Percentiles rank a stretch among this genome's conserved stretches.
These are phyloP conservation scores for Pontederia crassipes DNA, from an alignment of 176 grass and related monocot genomes.

Conservation along the genomic window DNA sequence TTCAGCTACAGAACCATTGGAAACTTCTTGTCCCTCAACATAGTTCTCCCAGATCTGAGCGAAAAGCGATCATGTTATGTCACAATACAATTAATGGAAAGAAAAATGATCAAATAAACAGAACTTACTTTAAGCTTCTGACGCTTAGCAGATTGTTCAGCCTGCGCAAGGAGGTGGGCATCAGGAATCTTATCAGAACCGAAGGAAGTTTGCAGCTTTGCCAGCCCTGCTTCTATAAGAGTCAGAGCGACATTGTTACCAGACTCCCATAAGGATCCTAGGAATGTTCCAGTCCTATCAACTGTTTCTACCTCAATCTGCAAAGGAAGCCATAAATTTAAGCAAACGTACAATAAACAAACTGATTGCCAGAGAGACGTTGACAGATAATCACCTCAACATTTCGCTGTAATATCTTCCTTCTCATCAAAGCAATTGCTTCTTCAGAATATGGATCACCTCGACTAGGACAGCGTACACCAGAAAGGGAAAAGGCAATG, in stretches of 20 bases:
- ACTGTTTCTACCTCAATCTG: constrained; percentile 96
- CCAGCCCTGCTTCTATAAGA: constrained; percentile 78
- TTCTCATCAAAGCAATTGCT: constrained; percentile 97
- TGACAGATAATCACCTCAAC: constrained; percentile 43
- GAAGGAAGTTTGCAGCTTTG: constrained; percentile 73
- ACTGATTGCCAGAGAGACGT: no score
- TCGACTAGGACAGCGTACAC: constrained; percentile 73
- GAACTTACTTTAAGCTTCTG: constrained; percentile 66
- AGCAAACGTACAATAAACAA: no score
- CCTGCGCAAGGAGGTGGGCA: constrained; percentile 41
- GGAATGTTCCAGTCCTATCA: constrained; percentile 89
- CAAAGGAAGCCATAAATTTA: no score
- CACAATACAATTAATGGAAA: not conserved
- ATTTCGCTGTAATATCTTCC: constrained; percentile 80
- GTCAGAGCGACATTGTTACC: constrained; percentile 67
- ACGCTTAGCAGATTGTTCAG: constrained; percentile 85
- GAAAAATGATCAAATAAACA: not conserved
- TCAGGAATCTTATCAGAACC: constrained; percentile 73
- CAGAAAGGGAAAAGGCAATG: constrained; percentile 83
- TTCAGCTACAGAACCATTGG: constrained; percentile 58
- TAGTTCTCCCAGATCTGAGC: constrained; percentile 97
- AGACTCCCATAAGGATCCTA: constrained; percentile 82
- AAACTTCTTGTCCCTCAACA: constrained; percentile 67
- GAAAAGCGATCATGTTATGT: constrained; percentile 5
- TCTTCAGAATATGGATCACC: constrained; percentile 78